A percentile compares a stretch with the other conserved stretches of the same genome.
Evolutionary conservation across 345 rosid genomes (phyloP).

Genomic region (Balakata baccata): DNA sequence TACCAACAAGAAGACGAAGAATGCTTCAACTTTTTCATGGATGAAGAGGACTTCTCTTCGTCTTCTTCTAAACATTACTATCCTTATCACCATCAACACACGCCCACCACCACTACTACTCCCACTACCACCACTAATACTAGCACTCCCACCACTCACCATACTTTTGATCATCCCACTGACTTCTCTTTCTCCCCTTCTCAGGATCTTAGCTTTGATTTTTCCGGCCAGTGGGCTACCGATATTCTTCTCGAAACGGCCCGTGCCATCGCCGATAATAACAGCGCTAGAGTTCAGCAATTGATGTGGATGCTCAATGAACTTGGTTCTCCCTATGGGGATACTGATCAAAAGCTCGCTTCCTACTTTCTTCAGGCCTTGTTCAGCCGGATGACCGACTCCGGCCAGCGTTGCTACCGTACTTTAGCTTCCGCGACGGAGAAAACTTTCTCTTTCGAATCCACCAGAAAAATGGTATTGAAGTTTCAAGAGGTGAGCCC

Average conservation of each 20-base stretch:
- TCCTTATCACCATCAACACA: slow-evolving; percentile 34
- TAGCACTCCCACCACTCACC: slow-evolving; percentile 27
- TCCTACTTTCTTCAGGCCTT: slow-evolving; percentile 87
- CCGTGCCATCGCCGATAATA: slow-evolving; percentile 59
- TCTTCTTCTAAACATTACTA: slow-evolving; percentile 69
- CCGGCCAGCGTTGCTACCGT: slow-evolving; percentile 66
- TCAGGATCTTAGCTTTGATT: slow-evolving; percentile 50
- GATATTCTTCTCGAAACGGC: slow-evolving; percentile 57
- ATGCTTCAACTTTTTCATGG: slow-evolving; percentile 99
- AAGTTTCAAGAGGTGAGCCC: slow-evolving; percentile 95
- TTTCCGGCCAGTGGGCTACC: slow-evolving; percentile 70
- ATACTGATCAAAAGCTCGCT: slow-evolving; percentile 74
- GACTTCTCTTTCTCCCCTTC: slow-evolving; percentile 51
- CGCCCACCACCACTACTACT: slow-evolving; percentile 37
- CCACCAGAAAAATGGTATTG: slow-evolving; percentile 69
- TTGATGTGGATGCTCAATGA: slow-evolving; percentile 94
- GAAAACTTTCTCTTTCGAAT: slow-evolving; percentile 70
- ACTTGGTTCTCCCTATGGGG: slow-evolving; percentile 82
- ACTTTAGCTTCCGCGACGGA: slow-evolving; percentile 63
- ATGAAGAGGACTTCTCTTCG: slow-evolving; percentile 98
- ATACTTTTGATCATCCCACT: slow-evolving; percentile 27
- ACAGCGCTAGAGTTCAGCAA: slow-evolving; percentile 67
- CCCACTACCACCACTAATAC: slow-evolving; percentile 32
- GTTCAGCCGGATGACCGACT: slow-evolving; percentile 76
- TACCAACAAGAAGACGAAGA: slow-evolving; percentile 64